Base-by-base conservation (phyloP, 805 yeast species). In the Myxozyma geophila region DNA sequence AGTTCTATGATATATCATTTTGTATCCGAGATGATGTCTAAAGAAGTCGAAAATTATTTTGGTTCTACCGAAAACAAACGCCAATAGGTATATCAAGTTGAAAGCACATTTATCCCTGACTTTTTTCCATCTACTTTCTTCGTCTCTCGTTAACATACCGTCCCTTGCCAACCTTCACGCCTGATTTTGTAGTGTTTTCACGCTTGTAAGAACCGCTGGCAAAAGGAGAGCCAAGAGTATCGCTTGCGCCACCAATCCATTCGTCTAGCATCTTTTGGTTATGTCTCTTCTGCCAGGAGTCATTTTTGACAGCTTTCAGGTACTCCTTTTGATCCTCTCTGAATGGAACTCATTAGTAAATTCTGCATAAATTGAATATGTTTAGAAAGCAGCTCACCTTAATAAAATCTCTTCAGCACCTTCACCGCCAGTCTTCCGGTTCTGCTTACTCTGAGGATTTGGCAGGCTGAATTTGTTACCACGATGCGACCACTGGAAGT, bases 231-330 rank as follows among this genome's bases (percentile, higher is more conserved):
- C 89, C 85, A 70, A 86, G 86, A 70, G 76, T 88, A 90, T 59
- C 98, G 59, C 92, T 86, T 6, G 95, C 95, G n/a, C 96, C 96
- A 17, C 98, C 97, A 56, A 92, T 87, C 88, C 96, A 95, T 71
- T 90, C 91, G 70, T 88, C 87, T 67, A 92, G 78, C 62, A 89
- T 80, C 67, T 92, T 92, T 72, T 92, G 98, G 71, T 90, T 90
- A 71, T 90, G 89, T 71, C 89, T 83, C 72, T 89, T 84, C 70
- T 87, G 88, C 96, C 97, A 91, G 50, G 87, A 87, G 59, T 92
- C 96, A 71, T 90, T 87, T 74, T 92, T 92, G 64, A 93, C 74
- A 1, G 97, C 96, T 75, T 88, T 87, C 68, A 85, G 85, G 75
- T 95, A 95, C 76, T 95, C 99, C 72, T 89, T 90, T 79, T 95